Evolutionary conservation across 768 basidiomycete species (phyloP).

Genomic region (Tylopilus intermedius): DNA sequence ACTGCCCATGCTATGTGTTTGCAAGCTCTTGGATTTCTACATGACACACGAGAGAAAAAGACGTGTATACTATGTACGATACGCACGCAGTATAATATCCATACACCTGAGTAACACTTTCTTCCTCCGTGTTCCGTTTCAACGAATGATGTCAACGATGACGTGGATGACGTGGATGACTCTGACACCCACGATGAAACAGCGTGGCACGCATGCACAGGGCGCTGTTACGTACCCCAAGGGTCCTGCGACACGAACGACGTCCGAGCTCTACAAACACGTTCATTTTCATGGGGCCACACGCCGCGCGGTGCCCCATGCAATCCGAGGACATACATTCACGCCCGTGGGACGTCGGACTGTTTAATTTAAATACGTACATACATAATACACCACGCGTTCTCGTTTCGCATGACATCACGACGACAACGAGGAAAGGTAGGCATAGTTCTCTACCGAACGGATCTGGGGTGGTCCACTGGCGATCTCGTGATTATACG

Average conservation of each 20-base stretch:
- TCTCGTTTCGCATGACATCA: constrained; percentile 8
- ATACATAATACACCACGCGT: constrained; percentile 4
- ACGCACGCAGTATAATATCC: constrained; percentile 22
- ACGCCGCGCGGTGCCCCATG: background rate
- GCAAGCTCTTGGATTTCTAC: constrained; percentile 17
- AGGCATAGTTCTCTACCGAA: constrained; percentile 10
- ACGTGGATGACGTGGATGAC: background rate
- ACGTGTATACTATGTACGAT: constrained; percentile 28
- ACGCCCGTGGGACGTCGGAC: background rate
- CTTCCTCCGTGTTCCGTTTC: background rate
- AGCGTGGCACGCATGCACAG: constrained; percentile 7
- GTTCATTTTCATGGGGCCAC: background rate
- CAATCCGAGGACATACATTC: constrained; percentile 9
- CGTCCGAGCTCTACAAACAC: background rate
- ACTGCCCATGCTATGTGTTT: constrained; percentile 10
- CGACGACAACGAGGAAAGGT: constrained; percentile 20
- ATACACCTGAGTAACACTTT: constrained; percentile 11
- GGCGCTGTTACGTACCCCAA: background rate
- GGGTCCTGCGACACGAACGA: background rate
- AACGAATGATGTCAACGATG: constrained; percentile 8
- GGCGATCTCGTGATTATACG: constrained; percentile 5
- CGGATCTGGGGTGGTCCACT: constrained; percentile 9
- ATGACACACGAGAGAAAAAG: constrained; percentile 10
- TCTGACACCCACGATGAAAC: background rate
- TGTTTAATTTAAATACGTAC: constrained; percentile 16